A percentile compares a stretch with the other conserved stretches of the same genome.
These are phyloP conservation scores for Lipomyces sp. DNA, from an alignment of 805 yeast genomes.

Conservation along the genomic window DNA sequence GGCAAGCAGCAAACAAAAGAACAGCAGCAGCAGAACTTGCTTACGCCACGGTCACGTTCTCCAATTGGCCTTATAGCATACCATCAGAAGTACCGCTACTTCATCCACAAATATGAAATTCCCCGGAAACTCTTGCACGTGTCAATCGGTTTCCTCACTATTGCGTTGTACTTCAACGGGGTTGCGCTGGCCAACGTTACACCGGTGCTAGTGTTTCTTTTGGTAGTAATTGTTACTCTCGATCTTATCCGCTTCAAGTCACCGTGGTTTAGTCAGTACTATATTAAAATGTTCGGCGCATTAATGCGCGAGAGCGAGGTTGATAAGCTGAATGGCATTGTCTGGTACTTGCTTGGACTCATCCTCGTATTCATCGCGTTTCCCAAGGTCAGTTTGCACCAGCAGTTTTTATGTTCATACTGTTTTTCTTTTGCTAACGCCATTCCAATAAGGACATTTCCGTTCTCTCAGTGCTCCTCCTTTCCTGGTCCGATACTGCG, in stretches of 20 bases:
- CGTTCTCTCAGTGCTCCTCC: slow-evolving; percentile 67
- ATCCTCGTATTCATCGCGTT: slow-evolving; percentile 63
- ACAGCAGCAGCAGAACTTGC: too few relatives aligned
- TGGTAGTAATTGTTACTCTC: slow-evolving; percentile 53
- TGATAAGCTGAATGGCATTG: slow-evolving; percentile 70
- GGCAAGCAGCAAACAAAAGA: too few relatives aligned
- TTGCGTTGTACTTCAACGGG: slow-evolving; percentile 67
- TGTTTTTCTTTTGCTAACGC: too few relatives aligned
- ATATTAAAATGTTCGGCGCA: slow-evolving; percentile 69
- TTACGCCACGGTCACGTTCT: slow-evolving; percentile 33
- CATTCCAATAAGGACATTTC: too few relatives aligned
- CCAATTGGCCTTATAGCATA: slow-evolving; percentile 31
- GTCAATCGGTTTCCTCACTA: slow-evolving; percentile 78
- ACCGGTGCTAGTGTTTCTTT: slow-evolving; percentile 54
- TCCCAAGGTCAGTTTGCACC: slow-evolving; percentile 45
- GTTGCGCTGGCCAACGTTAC: slow-evolving; percentile 55
- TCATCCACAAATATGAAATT: slow-evolving; percentile 75
- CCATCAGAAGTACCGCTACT: slow-evolving; percentile 33
- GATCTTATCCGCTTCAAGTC: slow-evolving; percentile 67
- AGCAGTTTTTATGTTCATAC: too few relatives aligned
- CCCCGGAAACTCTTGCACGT: slow-evolving; percentile 88
- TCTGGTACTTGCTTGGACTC: slow-evolving; percentile 82
- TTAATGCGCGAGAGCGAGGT: slow-evolving; percentile 83
- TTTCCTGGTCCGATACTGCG: slow-evolving; percentile 97
- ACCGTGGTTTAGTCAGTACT: slow-evolving; percentile 59